Evolutionary conservation across 495 filamentous ascomycete species (phyloP).

Genomic region (Xylaria nigripes): DNA sequence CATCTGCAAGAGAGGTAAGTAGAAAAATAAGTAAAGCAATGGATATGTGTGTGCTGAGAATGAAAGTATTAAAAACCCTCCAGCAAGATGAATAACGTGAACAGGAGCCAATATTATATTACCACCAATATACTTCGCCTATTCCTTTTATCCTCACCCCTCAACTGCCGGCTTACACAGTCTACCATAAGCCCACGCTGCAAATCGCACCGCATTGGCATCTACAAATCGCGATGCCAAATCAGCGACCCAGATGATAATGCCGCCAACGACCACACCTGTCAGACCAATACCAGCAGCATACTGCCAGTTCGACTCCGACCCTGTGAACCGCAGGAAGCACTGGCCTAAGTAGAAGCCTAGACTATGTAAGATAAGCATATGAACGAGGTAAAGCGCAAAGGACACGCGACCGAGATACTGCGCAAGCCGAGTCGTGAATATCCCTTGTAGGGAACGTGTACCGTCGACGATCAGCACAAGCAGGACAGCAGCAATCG

Average conservation of each 20-base stretch:
- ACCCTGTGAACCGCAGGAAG: conserved; percentile 1
- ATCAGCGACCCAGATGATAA: conserved; percentile 10
- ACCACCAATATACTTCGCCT: not conserved
- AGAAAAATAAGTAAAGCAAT: too few relatives aligned
- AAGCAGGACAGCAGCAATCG: conserved; percentile 47
- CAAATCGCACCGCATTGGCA: conserved; percentile 7
- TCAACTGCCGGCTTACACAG: not conserved
- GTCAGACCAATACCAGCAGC: conserved; percentile 3
- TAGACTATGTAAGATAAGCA: conserved; percentile 43
- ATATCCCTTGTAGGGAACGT: conserved; percentile 42
- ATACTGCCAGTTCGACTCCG: conserved; percentile 5
- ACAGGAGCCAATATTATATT: not conserved
- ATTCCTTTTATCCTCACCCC: not conserved
- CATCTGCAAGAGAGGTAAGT: too few relatives aligned
- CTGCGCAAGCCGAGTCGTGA: conserved; percentile 51
- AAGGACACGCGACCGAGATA: conserved; percentile 58
- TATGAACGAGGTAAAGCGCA: conserved; percentile 58
- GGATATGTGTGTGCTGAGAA: too few relatives aligned
- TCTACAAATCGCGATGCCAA: conserved; percentile 10
- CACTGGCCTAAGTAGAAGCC: conserved; percentile 26
- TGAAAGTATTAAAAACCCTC: too few relatives aligned
- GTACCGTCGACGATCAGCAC: conserved; percentile 43
- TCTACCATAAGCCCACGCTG: conserved; percentile 5
- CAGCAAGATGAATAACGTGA: not conserved
- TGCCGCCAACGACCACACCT: not conserved